Conservation (phyloP, 73 alveolate genomes). For the Blepharisma stoltei region DNA sequence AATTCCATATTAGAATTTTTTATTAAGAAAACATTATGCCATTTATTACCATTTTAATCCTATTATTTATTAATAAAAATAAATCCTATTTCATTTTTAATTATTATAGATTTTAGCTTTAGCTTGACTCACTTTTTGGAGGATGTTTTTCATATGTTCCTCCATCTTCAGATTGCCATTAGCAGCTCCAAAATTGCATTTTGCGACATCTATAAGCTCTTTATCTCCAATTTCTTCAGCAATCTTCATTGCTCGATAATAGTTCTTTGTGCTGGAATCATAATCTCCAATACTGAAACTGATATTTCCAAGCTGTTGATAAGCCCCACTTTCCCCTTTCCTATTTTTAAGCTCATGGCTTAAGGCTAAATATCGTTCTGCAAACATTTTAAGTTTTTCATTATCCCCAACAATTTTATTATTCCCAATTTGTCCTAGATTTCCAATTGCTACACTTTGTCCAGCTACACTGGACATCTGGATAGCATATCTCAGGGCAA, state of each 20-base stretch:
- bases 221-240: constrained; percentile 60
- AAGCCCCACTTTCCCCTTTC: constrained; percentile 66
- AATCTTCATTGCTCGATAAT: constrained; percentile 64
- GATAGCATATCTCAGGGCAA: constrained; percentile 61
- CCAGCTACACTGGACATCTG: constrained; percentile 62
- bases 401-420: constrained; percentile 39
- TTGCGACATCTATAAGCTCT: constrained; percentile 46
- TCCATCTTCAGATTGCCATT: constrained; percentile 59
- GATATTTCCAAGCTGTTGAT: constrained; percentile 53
- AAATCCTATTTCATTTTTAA: too few relatives aligned
- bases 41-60: too few relatives aligned
- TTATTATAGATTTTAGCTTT: background rate
- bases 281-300: constrained; percentile 51
- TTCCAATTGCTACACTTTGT: constrained; percentile 59
- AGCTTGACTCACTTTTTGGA: background rate
- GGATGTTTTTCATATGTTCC: constrained; percentile 49
- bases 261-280: constrained; percentile 54
- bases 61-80: too few relatives aligned
- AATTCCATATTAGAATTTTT: too few relatives aligned
- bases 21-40: too few relatives aligned
- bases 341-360: constrained; percentile 56
- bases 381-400: constrained; percentile 61
- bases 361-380: constrained; percentile 56
- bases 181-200: constrained; percentile 59
- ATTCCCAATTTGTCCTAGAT: constrained; percentile 53